A percentile compares a stretch with the other conserved stretches of the same genome.
Evolutionary conservation across 2,329 filamentous ascomycete genomes (phyloP).

Genomic region (Aspergillus sp.): DNA sequence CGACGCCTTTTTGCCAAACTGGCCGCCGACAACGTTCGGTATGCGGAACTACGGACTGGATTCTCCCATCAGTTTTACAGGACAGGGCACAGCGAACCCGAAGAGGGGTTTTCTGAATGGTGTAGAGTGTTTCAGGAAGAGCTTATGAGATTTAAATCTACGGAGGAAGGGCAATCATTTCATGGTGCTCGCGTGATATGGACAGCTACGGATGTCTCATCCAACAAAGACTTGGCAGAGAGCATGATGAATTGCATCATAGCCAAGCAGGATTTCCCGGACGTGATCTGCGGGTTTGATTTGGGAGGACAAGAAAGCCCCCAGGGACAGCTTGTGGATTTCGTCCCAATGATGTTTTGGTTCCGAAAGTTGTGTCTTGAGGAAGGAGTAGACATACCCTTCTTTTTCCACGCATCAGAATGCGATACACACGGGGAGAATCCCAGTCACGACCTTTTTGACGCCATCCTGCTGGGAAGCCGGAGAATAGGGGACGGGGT

Average conservation of each 20-base stretch:
- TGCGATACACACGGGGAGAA: conserved; percentile 74
- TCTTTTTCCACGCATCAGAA: conserved; percentile 95
- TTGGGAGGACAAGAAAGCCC: conserved; percentile 84
- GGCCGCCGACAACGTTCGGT: conserved; percentile 77
- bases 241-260: conserved; percentile 86
- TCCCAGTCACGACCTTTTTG: conserved; percentile 82
- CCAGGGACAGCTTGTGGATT: conserved; percentile 71
- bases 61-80: conserved; percentile 69
- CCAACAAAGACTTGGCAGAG: conserved; percentile 67
- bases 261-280: conserved; percentile 74
- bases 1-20: conserved; percentile 69
- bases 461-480: conserved; percentile 82
- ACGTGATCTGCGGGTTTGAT: conserved; percentile 83
- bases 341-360: conserved; percentile 87
- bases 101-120: conserved; percentile 67
- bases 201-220: conserved; percentile 68
- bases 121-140: conserved; percentile 76
- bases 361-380: conserved; percentile 82
- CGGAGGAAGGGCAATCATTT: conserved; percentile 70
- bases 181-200: conserved; percentile 86
- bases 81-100: conserved; percentile 63
- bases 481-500: conserved; percentile 87
- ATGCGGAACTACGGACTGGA: conserved; percentile 76
- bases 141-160: conserved; percentile 70
- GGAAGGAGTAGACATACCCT: conserved; percentile 78